phyloP scores from a whole-genome alignment of 139 green algal species.

The Tetradesmus obliquus region DNA sequence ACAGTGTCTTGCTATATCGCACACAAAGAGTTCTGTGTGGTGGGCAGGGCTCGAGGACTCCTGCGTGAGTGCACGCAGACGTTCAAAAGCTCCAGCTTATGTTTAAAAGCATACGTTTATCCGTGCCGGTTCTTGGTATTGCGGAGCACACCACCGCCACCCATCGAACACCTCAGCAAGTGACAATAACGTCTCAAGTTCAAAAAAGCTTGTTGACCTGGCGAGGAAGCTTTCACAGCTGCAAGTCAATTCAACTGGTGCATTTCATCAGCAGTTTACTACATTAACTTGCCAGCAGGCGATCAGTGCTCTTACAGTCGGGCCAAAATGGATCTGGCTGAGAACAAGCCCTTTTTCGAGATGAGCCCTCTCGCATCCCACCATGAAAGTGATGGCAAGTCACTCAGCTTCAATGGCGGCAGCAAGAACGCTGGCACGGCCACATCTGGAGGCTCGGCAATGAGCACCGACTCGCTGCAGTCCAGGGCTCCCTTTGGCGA shows the following conservation, averaged over 20 bases:
- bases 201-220: neutral
- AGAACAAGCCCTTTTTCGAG: constrained; percentile 7
- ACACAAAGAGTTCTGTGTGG: neutral
- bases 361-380: constrained; percentile 12
- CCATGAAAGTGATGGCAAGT: neutral
- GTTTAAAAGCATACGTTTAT: too few species aligned
- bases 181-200: constrained; percentile 2
- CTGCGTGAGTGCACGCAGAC: neutral
- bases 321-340: neutral
- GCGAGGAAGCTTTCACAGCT: neutral
- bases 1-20: neutral
- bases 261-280: neutral
- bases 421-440: neutral
- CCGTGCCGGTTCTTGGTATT: too few species aligned
- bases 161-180: neutral
- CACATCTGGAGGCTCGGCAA: neutral
- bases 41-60: neutral
- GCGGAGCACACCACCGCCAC: too few species aligned
- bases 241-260: neutral
- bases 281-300: neutral
- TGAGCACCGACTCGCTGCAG: constrained; percentile 27
- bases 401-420: constrained; percentile 9
- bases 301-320: neutral
- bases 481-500: constrained; percentile 29
- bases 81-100: neutral